A percentile compares a stretch with the other conserved stretches of the same genome.
phyloP scores from a whole-genome alignment of 2,329 filamentous ascomycete genomes.

The Aspergillus ochraceus region DNA sequence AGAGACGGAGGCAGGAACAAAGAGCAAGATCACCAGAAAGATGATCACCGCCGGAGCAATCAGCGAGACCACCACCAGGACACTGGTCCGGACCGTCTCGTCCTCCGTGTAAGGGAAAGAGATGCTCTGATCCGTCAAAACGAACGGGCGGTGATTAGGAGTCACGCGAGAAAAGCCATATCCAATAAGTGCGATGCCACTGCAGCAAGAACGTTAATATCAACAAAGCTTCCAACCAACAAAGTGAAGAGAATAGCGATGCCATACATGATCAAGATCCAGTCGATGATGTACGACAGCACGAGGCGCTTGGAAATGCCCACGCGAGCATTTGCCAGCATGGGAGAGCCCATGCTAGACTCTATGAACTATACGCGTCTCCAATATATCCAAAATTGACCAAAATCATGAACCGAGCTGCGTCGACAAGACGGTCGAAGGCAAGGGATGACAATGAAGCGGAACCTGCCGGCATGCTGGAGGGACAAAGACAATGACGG shows the following conservation, averaged over 20 bases:
- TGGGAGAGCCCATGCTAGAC: not conserved
- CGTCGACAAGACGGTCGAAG: not conserved
- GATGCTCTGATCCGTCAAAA: conserved; percentile 71
- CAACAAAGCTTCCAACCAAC: not conserved
- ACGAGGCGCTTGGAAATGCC: conserved; percentile 53
- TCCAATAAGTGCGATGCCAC: conserved; percentile 59
- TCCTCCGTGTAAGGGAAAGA: conserved; percentile 70
- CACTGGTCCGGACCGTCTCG: conserved; percentile 69
- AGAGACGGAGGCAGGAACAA: conserved; percentile 72
- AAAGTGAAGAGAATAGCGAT: conserved; percentile 2
- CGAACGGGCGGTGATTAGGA: conserved; percentile 71
- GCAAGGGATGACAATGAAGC: not conserved
- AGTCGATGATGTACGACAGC: conserved; percentile 71
- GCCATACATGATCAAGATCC: conserved; percentile 61
- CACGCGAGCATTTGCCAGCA: conserved; percentile 9
- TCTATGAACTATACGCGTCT: not conserved
- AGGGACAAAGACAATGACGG: not conserved
- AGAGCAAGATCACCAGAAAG: conserved; percentile 63
- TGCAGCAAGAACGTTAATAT: conserved; percentile 27
- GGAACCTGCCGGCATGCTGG: not conserved
- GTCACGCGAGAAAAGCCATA: conserved; percentile 58
- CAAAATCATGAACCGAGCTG: not conserved
- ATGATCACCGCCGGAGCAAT: conserved; percentile 68
- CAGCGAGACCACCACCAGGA: conserved; percentile 65
- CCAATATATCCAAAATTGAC: not conserved